phyloP scores from a whole-genome alignment of 306 rosid genomes.

The Quercus variabilis region DNA sequence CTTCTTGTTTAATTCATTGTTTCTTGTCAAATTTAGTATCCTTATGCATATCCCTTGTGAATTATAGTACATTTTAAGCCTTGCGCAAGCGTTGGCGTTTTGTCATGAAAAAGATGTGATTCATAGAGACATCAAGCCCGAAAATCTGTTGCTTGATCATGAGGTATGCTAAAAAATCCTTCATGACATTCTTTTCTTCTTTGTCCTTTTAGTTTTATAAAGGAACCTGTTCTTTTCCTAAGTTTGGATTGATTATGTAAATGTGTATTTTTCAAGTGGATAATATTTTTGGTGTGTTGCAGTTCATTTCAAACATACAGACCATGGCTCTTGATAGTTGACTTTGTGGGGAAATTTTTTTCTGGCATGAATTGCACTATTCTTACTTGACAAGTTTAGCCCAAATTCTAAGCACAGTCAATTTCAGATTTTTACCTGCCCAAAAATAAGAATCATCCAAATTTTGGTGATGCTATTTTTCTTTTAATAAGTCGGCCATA shows the following conservation, averaged over 20 bases:
- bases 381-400: not conserved
- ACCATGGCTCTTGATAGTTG: not conserved
- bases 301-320: not conserved
- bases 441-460: not conserved
- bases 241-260: not conserved
- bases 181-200: not conserved
- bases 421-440: not conserved
- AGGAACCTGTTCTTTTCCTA: not conserved
- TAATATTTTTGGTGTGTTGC: not conserved
- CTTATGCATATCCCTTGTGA: slow-evolving; percentile 9
- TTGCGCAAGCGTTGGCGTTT: slow-evolving; percentile 77
- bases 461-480: not conserved
- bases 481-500: not conserved
- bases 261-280: not conserved
- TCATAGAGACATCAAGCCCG: slow-evolving; percentile 94
- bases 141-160: slow-evolving; percentile 82
- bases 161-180: slow-evolving; percentile 44
- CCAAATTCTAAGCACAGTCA: not conserved
- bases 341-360: not conserved
- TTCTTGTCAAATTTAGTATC: not conserved
- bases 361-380: not conserved
- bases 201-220: not conserved
- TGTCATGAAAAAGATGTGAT: slow-evolving; percentile 91
- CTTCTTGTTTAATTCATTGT: not conserved
- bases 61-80: slow-evolving; percentile 69